Conservation (phyloP, 2,329 filamentous ascomycete genomes). For the Scortechinia acanthostroma region DNA sequence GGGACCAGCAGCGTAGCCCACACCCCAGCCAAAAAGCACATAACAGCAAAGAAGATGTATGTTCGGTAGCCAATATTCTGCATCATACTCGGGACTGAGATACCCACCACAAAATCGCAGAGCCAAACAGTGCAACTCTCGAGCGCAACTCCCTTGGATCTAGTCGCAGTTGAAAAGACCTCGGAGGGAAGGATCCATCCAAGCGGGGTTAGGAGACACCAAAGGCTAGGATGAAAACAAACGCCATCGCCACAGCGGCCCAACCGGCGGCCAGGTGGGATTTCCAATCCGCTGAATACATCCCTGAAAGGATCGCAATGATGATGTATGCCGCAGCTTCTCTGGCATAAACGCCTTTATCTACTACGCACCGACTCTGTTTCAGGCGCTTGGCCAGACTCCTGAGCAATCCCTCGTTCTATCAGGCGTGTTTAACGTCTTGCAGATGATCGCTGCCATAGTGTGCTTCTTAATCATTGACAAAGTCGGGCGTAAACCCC, state of each 20-base stretch:
- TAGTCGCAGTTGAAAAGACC: conserved; percentile 20
- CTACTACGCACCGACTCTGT: background rate
- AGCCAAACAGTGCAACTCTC: conserved; percentile 24
- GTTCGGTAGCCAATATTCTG: conserved; percentile 35
- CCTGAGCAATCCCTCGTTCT: background rate
- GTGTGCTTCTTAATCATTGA: background rate
- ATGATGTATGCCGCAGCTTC: conserved; percentile 39
- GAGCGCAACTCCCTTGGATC: conserved; percentile 24
- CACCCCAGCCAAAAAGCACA: conserved; percentile 36
- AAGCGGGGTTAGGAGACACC: conserved; percentile 20
- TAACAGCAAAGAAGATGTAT: conserved; percentile 46
- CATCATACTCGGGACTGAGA: conserved; percentile 44
- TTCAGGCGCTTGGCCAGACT: background rate
- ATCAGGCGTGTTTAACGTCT: background rate
- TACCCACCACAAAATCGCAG: conserved; percentile 27
- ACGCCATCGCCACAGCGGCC: conserved; percentile 36
- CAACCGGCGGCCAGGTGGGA: conserved; percentile 39
- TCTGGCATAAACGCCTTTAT: background rate
- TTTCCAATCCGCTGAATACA: conserved; percentile 36
- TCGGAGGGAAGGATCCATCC: conserved; percentile 25
- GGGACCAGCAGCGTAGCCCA: conserved; percentile 40
- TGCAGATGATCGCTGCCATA: background rate
- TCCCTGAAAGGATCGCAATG: conserved; percentile 39
- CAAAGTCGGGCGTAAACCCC: background rate
- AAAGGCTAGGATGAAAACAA: conserved; percentile 18